Evolutionary conservation across 768 basidiomycete genomes (phyloP).

Genomic region (Russula earlei): DNA sequence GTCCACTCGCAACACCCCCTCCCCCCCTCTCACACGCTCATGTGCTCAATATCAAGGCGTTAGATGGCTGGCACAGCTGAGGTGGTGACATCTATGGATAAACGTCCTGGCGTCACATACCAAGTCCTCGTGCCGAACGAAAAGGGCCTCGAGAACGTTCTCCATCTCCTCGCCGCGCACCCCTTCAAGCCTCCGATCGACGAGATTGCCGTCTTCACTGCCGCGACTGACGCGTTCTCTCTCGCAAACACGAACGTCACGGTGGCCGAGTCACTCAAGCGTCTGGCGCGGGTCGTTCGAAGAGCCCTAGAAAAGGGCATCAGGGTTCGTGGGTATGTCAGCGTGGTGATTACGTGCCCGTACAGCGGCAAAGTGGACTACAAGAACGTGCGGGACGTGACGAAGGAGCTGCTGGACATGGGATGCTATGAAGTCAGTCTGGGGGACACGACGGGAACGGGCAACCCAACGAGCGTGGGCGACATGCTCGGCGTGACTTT

Average conservation of each 20-base stretch:
- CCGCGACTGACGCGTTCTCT: conserved; percentile 80
- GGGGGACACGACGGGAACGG: conserved; percentile 87
- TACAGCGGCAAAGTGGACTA: conserved; percentile 73
- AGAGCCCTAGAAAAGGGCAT: conserved; percentile 53
- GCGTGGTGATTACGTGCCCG: conserved; percentile 76
- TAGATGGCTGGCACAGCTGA: conserved; percentile 86
- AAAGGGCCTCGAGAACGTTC: conserved; percentile 62
- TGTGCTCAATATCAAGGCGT: not conserved
- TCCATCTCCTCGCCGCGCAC: conserved; percentile 40
- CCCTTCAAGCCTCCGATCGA: conserved; percentile 46
- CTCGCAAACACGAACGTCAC: conserved; percentile 78
- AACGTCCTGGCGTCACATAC: conserved; percentile 48
- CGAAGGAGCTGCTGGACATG: conserved; percentile 70
- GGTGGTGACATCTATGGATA: conserved; percentile 52
- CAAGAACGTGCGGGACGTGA: conserved; percentile 53
- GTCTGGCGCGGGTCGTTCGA: conserved; percentile 51
- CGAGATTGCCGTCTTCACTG: conserved; percentile 85
- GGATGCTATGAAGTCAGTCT: conserved; percentile 91
- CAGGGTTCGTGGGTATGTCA: conserved; percentile 77
- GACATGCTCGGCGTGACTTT: conserved; percentile 64
- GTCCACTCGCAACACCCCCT: conserved; percentile 2
- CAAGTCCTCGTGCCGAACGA: conserved; percentile 78
- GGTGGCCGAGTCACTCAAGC: conserved; percentile 57
- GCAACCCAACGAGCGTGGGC: conserved; percentile 58
- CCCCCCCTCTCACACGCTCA: not conserved